A percentile compares a stretch with the other conserved stretches of the same genome.
Evolutionary conservation across 257 asterid species (phyloP).

Genomic region (Cinchona pubescens): DNA sequence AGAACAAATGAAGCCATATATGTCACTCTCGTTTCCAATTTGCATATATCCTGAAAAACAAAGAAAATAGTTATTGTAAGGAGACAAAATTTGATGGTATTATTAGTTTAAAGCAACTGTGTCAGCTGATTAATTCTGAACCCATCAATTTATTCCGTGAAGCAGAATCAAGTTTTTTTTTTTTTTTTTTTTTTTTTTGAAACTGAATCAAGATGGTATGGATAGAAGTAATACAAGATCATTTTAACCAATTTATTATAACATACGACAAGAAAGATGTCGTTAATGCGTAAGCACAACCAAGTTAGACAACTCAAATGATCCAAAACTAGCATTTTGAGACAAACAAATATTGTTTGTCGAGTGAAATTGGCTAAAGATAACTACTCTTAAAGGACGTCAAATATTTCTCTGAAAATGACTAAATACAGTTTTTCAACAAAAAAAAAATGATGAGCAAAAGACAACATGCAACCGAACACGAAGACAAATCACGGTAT

Average conservation of each 20-base stretch:
- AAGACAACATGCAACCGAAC: neutral
- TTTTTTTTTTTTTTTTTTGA: too few relatives aligned
- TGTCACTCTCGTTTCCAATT: too few relatives aligned
- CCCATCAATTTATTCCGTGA: too few relatives aligned
- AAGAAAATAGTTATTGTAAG: too few relatives aligned
- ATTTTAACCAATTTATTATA: neutral
- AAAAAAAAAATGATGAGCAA: neutral
- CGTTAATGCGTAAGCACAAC: neutral
- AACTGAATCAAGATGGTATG: neutral
- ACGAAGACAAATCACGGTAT: neutral
- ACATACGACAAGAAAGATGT: neutral
- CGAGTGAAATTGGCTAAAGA: neutral
- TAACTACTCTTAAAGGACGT: neutral
- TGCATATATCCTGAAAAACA: too few relatives aligned
- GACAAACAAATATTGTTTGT: neutral
- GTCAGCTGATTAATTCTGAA: too few relatives aligned
- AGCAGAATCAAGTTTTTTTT: too few relatives aligned
- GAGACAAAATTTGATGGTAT: too few relatives aligned
- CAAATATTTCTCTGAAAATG: neutral
- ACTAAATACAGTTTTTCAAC: neutral
- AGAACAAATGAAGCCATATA: too few relatives aligned
- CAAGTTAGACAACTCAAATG: neutral
- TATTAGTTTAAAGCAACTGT: too few relatives aligned
- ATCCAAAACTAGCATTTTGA: neutral
- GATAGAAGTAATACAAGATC: neutral